These are phyloP conservation scores for Torulaspora maleeae DNA, from an alignment of 805 yeast genomes.

Conservation along the genomic window DNA sequence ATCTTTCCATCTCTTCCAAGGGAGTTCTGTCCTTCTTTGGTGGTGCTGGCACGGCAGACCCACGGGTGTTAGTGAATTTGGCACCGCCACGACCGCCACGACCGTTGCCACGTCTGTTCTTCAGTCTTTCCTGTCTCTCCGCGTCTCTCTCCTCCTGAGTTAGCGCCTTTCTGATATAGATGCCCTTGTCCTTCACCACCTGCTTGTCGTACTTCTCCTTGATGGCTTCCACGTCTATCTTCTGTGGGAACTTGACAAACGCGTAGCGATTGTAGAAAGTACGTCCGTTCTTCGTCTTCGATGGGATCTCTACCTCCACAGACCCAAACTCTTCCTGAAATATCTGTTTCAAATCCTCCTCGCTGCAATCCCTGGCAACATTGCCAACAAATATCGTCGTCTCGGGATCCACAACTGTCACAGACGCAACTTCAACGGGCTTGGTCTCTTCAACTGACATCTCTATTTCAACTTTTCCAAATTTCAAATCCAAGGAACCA, in stretches of 20 bases:
- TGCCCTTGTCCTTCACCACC: conserved; percentile 32
- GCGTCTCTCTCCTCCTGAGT: conserved; percentile 22
- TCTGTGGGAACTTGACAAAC: conserved; percentile 31
- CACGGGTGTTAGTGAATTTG: conserved; percentile 14
- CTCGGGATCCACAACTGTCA: conserved; percentile 28
- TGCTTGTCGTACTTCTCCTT: conserved; percentile 31
- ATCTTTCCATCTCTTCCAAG: conserved; percentile 39
- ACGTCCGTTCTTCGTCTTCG: conserved; percentile 24
- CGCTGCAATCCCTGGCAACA: conserved; percentile 30
- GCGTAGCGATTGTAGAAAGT: conserved; percentile 31
- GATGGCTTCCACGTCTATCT: conserved; percentile 31
- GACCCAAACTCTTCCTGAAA: conserved; percentile 28
- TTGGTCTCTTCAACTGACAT: conserved; percentile 22
- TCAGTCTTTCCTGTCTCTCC: conserved; percentile 16
- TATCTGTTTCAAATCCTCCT: conserved; percentile 26
- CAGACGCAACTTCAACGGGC: conserved; percentile 9
- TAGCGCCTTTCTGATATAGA: conserved; percentile 32
- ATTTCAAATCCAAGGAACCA: background rate
- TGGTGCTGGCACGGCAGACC: conserved; percentile 24
- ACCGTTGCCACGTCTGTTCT: conserved; percentile 13
- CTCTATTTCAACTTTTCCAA: background rate
- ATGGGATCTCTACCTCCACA: conserved; percentile 33
- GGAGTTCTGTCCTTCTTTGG: conserved; percentile 34
- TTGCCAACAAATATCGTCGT: conserved; percentile 35
- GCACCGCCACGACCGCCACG: conserved; percentile 19